phyloP scores from a whole-genome alignment of 371 early-diverging fungal species.

The Mucor circinelloides region DNA sequence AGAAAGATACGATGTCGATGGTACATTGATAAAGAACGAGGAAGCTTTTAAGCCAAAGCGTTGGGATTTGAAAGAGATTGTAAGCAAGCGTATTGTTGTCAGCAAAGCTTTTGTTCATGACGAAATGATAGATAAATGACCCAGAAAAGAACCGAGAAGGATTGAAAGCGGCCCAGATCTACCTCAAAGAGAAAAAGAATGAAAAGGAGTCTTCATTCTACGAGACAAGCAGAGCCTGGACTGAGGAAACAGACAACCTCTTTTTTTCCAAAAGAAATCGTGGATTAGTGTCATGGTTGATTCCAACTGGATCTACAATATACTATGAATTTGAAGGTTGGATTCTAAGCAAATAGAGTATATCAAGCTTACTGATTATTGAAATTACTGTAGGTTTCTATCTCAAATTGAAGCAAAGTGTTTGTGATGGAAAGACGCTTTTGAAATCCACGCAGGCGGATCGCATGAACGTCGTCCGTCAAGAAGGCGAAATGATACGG shows the following conservation, averaged over 20 bases:
- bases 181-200: conserved; percentile 26
- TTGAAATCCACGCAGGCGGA: neutral
- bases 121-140: conserved; percentile 28
- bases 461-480: conserved; percentile 16
- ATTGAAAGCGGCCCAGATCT: conserved; percentile 37
- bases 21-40: conserved; percentile 37
- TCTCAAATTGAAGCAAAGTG: conserved; percentile 32
- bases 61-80: conserved; percentile 50
- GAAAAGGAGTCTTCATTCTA: neutral
- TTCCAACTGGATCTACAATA: conserved; percentile 46
- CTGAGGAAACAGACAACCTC: conserved; percentile 41
- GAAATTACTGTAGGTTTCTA: conserved; percentile 35
- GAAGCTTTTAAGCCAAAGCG: conserved; percentile 26
- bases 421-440: conserved; percentile 12
- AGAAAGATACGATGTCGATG: conserved; percentile 45
- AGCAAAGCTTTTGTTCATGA: neutral
- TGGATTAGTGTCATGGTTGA: conserved; percentile 44
- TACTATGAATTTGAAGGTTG: conserved; percentile 57
- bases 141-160: conserved; percentile 29
- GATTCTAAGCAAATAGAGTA: no score
- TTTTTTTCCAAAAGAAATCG: conserved; percentile 44
- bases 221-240: conserved; percentile 35
- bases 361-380: conserved; percentile 22
- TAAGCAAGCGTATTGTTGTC: conserved; percentile 14
- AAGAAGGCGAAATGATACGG: conserved; percentile 50